Conservation (phyloP, 116 monocot genomes). For the Phalaenopsis hybrid region DNA sequence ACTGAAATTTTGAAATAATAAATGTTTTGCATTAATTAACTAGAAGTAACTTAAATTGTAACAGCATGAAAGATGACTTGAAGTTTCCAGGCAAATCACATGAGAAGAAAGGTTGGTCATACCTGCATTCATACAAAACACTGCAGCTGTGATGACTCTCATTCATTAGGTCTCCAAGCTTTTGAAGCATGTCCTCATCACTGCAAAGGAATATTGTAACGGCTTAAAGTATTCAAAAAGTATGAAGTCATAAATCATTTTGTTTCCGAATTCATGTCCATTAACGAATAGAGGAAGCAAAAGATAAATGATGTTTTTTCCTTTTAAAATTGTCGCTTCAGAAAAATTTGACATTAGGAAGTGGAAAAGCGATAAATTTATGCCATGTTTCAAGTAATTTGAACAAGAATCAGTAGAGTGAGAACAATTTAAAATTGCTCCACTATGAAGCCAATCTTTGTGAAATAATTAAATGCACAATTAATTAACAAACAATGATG, state of each 20-base stretch:
- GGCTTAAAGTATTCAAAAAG: background rate
- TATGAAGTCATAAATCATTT: background rate
- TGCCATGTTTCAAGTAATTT: slow-evolving; percentile 3
- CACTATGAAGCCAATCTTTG: background rate
- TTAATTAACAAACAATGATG: background rate
- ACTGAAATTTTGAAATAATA: background rate
- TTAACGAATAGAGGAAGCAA: background rate
- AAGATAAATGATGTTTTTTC: background rate
- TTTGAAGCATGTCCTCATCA: slow-evolving; percentile 71
- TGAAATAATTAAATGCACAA: background rate
- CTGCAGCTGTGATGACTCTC: slow-evolving; percentile 95
- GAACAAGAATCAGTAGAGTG: background rate
- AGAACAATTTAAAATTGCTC: background rate
- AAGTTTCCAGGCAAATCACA: background rate
- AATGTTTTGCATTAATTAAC: background rate
- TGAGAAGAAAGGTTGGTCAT: background rate
- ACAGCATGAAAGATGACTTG: background rate
- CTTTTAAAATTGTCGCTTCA: background rate
- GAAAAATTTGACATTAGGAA: background rate
- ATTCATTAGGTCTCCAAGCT: slow-evolving; percentile 90
- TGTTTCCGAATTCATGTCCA: background rate
- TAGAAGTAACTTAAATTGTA: background rate
- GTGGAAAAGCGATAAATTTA: background rate
- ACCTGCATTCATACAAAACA: slow-evolving; percentile 96
- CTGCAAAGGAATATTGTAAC: slow-evolving; percentile 35